phyloP scores from a whole-genome alignment of 352 stramenopile genomes.

The Phytophthora meadii region DNA sequence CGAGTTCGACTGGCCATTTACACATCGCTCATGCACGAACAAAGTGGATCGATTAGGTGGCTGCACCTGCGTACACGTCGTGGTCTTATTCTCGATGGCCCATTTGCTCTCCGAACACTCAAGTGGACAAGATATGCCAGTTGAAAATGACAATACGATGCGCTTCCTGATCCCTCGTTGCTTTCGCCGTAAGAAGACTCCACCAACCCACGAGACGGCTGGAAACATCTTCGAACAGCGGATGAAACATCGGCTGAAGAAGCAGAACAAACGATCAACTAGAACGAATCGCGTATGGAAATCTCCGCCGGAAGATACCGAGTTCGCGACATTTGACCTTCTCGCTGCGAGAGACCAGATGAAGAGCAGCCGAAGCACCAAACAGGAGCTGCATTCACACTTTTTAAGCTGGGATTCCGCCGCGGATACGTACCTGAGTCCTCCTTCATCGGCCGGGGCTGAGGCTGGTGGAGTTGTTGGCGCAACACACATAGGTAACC shows the following conservation, averaged over 20 bases:
- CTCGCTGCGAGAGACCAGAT: conserved; percentile 11
- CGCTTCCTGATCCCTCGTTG: conserved; percentile 16
- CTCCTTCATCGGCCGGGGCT: conserved; percentile 14
- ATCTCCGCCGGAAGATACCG: background rate
- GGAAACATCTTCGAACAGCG: conserved; percentile 24
- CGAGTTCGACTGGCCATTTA: conserved; percentile 25
- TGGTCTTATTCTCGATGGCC: conserved; percentile 9
- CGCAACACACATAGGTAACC: conserved; percentile 9
- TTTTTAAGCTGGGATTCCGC: conserved; percentile 21
- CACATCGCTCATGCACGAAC: conserved; percentile 13
- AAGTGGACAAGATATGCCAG: conserved; percentile 19
- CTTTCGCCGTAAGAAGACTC: conserved; percentile 17
- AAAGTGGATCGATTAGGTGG: conserved; percentile 8
- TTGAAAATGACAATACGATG: conserved; percentile 5
- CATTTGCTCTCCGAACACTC: conserved; percentile 10
- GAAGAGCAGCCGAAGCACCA: background rate
- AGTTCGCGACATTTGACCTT: conserved; percentile 20
- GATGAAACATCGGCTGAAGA: conserved; percentile 24
- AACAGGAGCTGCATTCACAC: conserved; percentile 2
- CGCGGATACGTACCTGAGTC: conserved; percentile 23
- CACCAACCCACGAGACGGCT: conserved; percentile 5
- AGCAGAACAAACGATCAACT: conserved; percentile 11
- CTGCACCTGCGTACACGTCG: conserved; percentile 1
- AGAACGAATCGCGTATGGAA: background rate
- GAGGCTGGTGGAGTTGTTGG: conserved; percentile 13